phyloP scores from a whole-genome alignment of 768 basidiomycete genomes.

The Auriscalpium vulgare region DNA sequence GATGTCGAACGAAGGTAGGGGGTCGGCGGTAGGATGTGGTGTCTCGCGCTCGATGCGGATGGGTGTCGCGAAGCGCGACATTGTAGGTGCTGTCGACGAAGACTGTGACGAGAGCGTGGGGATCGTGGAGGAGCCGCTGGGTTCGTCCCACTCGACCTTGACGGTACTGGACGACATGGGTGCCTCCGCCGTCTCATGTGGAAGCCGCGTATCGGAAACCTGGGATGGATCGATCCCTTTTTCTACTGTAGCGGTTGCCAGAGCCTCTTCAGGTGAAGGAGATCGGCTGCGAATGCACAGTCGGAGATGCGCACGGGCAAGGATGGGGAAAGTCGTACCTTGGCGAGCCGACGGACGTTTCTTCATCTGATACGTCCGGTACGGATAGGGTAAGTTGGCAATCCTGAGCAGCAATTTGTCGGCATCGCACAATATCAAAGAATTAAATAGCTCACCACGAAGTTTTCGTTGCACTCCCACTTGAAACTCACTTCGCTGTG shows the following conservation, averaged over 20 bases:
- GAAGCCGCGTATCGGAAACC: background rate
- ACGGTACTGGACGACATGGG: background rate
- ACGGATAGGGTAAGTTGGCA: background rate
- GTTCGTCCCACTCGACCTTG: background rate
- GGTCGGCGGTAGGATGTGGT: background rate
- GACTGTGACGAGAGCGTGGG: background rate
- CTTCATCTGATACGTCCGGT: background rate
- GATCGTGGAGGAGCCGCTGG: background rate
- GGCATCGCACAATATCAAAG: background rate
- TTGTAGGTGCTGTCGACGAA: background rate
- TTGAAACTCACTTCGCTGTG: slow-evolving; percentile 32
- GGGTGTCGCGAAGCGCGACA: background rate
- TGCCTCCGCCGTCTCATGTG: background rate
- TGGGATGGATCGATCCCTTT: background rate
- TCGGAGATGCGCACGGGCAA: background rate
- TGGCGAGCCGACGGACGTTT: background rate
- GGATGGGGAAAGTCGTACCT: background rate
- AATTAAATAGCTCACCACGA: background rate
- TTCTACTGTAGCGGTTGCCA: background rate
- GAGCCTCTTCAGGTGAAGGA: background rate
- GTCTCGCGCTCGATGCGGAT: background rate
- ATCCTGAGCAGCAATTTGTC: background rate
- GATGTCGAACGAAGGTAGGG: background rate
- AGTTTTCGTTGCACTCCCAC: slow-evolving; percentile 29
- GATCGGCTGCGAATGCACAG: background rate